phyloP scores from a whole-genome alignment of 192 early-diverging fungal genomes.

The Bifiguratus adelaidae region DNA sequence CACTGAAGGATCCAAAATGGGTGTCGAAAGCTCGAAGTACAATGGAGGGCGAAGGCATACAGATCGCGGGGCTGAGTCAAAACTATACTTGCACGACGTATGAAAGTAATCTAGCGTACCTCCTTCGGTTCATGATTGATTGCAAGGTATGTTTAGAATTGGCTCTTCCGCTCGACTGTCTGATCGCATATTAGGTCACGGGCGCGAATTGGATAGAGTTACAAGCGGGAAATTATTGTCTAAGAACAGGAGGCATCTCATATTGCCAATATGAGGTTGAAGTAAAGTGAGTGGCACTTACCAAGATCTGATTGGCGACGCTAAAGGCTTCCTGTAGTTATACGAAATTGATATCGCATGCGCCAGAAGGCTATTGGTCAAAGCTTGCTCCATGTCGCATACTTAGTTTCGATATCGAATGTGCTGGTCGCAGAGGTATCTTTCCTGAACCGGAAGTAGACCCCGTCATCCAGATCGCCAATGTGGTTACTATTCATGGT shows the following conservation, averaged over 20 bases:
- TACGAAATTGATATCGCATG: slow-evolving; percentile 69
- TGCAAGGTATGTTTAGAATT: slow-evolving; percentile 30
- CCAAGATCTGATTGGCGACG: background rate
- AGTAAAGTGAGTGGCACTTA: slow-evolving; percentile 27
- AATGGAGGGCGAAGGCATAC: slow-evolving; percentile 39
- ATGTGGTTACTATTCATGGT: slow-evolving; percentile 85
- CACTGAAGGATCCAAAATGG: slow-evolving; percentile 43
- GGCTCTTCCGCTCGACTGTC: background rate
- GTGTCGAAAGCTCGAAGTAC: slow-evolving; percentile 15
- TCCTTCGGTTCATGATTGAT: slow-evolving; percentile 95
- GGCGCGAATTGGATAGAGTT: slow-evolving; percentile 93
- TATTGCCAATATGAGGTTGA: slow-evolving; percentile 79
- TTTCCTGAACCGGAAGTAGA: slow-evolving; percentile 90
- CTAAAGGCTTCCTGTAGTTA: slow-evolving; percentile 25
- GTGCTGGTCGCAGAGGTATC: slow-evolving; percentile 87
- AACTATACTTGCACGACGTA: slow-evolving; percentile 46
- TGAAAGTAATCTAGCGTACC: slow-evolving; percentile 85
- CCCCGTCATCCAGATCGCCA: slow-evolving; percentile 97
- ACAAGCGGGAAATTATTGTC: slow-evolving; percentile 57
- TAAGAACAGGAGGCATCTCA: slow-evolving; percentile 34
- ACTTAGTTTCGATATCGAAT: slow-evolving; percentile 98
- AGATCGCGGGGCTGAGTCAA: slow-evolving; percentile 33
- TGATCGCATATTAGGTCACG: slow-evolving; percentile 32
- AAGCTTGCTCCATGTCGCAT: slow-evolving; percentile 91
- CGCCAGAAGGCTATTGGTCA: slow-evolving; percentile 85